Conservation (phyloP, 352 stramenopile genomes). For the Phytophthora fragariaefolia region DNA sequence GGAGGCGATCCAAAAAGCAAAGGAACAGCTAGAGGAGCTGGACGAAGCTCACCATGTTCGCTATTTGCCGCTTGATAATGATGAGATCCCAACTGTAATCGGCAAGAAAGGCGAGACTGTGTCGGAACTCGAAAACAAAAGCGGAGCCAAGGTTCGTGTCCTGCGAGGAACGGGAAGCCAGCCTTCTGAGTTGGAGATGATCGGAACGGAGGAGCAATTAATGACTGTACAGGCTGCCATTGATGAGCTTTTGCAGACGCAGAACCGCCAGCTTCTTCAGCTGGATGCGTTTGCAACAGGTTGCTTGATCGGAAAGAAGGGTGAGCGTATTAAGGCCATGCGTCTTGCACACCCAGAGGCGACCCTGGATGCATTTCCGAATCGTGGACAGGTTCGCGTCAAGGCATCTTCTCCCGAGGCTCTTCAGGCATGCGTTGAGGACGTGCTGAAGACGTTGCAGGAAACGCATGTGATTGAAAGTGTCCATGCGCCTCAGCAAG, state of each 20-base stretch:
- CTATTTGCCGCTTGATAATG: conserved; percentile 73
- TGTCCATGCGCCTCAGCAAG: conserved; percentile 45
- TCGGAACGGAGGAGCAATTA: conserved; percentile 75
- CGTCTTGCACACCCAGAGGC: conserved; percentile 67
- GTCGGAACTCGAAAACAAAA: conserved; percentile 67
- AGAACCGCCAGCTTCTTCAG: conserved; percentile 77
- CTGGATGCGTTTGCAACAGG: conserved; percentile 75
- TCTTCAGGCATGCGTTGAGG: conserved; percentile 64
- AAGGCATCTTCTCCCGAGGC: conserved; percentile 64
- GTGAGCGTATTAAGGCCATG: conserved; percentile 79
- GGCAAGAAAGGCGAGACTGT: conserved; percentile 85
- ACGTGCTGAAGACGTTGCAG: conserved; percentile 66
- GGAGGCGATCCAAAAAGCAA: conserved; percentile 68
- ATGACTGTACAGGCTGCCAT: conserved; percentile 51
- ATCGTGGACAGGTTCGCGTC: conserved; percentile 71
- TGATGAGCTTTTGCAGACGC: conserved; percentile 75
- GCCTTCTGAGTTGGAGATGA: conserved; percentile 73
- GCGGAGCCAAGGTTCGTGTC: conserved; percentile 66
- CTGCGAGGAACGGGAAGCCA: conserved; percentile 44
- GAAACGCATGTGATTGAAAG: conserved; percentile 74
- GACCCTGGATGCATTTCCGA: conserved; percentile 74
- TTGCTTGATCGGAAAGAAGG: conserved; percentile 84
- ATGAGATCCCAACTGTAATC: conserved; percentile 81
- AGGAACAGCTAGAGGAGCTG: conserved; percentile 61
- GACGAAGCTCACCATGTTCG: conserved; percentile 69